Percentiles rank a stretch among this genome's conserved stretches.
Evolutionary conservation across 805 yeast species (phyloP).

Genomic region (Komagataella pastoris): DNA sequence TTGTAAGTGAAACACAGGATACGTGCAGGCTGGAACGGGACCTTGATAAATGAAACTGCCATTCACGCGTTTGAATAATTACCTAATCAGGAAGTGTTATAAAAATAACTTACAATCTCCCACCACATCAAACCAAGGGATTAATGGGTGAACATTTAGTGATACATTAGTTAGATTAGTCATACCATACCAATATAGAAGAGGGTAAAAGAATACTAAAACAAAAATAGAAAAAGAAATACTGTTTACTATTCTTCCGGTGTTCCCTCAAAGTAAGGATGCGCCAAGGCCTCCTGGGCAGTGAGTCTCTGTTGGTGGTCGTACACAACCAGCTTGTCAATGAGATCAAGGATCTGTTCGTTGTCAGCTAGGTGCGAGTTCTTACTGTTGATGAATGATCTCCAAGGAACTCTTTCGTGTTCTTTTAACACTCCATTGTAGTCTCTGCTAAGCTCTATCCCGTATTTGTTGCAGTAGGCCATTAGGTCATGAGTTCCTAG

Average conservation of each 20-base stretch:
- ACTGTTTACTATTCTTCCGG: background rate
- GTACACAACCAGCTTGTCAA: constrained; percentile 67
- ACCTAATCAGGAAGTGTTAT: background rate
- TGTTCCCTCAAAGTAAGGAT: constrained; percentile 25
- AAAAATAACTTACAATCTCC: background rate
- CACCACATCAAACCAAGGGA: background rate
- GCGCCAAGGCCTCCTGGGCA: constrained; percentile 79
- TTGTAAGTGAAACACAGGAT: background rate
- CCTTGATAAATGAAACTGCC: background rate
- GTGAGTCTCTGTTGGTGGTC: constrained; percentile 86
- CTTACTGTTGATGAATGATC: constrained; percentile 51
- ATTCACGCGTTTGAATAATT: background rate
- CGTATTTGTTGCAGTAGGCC: constrained; percentile 58
- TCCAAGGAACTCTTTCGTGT: constrained; percentile 82
- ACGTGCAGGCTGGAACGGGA: background rate
- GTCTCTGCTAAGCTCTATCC: constrained; percentile 56
- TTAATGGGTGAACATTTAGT: background rate
- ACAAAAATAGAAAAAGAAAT: background rate
- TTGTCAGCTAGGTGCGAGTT: constrained; percentile 53
- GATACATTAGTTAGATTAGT: background rate
- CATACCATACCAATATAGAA: background rate
- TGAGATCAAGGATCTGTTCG: constrained; percentile 66
- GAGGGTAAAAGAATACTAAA: background rate
- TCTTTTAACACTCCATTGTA: constrained; percentile 58
- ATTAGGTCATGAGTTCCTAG: constrained; percentile 75